Conservation (phyloP, 768 basidiomycete species). For the Tylopilus intermedius region DNA sequence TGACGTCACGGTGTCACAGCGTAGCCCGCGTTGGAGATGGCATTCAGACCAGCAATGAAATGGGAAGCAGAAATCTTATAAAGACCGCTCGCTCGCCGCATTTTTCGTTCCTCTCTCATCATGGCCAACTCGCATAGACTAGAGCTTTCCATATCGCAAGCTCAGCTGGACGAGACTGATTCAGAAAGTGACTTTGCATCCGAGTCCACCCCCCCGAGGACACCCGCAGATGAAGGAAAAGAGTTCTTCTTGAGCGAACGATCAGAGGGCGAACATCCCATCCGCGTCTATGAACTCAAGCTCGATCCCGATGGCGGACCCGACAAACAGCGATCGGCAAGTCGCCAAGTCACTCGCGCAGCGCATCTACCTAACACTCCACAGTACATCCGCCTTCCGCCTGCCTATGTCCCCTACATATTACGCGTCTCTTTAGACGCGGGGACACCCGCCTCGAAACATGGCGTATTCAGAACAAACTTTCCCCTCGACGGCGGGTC, state of each 20-base stretch:
- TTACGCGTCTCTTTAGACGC: slow-evolving; percentile 88
- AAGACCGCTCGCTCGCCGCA: slow-evolving; percentile 9
- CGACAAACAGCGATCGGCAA: slow-evolving; percentile 73
- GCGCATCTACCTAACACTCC: slow-evolving; percentile 9
- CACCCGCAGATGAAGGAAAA: slow-evolving; percentile 89
- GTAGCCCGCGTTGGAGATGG: background rate
- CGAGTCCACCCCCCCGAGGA: slow-evolving; percentile 59
- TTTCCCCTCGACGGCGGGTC: slow-evolving; percentile 91
- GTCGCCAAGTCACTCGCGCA: slow-evolving; percentile 26
- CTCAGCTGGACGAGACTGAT: background rate
- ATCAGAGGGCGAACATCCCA: slow-evolving; percentile 51
- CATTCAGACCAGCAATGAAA: slow-evolving; percentile 6
- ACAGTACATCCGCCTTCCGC: slow-evolving; percentile 94
- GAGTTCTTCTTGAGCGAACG: slow-evolving; percentile 72
- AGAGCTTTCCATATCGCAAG: slow-evolving; percentile 17
- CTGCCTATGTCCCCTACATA: slow-evolving; percentile 83
- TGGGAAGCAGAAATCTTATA: slow-evolving; percentile 9
- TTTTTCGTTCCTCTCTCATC: background rate
- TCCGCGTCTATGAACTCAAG: slow-evolving; percentile 81
- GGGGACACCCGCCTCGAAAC: slow-evolving; percentile 84
- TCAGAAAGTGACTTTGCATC: slow-evolving; percentile 7
- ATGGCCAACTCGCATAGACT: slow-evolving; percentile 13
- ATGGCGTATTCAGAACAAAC: slow-evolving; percentile 93
- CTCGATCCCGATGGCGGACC: slow-evolving; percentile 92
- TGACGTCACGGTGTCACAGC: slow-evolving; percentile 22